Base-by-base conservation (phyloP, 192 early-diverging fungal genomes). In the Umbelopsis vinacea region DNA sequence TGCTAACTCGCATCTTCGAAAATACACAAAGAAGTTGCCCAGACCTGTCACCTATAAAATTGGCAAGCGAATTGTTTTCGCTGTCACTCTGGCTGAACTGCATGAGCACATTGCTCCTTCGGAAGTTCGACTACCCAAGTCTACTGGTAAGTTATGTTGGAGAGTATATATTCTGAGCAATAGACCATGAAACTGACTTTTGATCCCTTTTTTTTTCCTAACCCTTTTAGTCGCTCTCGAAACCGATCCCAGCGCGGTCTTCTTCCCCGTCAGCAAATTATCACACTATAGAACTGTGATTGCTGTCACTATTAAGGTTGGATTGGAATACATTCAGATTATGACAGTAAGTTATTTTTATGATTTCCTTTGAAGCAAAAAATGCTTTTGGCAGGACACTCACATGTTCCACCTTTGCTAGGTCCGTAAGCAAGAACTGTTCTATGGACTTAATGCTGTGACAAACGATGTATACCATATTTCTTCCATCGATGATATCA, bases 381-480 rank as follows among this genome's bases (percentile, higher is more conserved):
- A 9, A 12, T 38, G 40, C 33, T 23, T 29, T 3, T 2, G 29
- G 29, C 29, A 22, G 14, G n/a, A 7, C 12, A 14, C 23, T 66
- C 14, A 33, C 24, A 33, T 3, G 15, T 0, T 3, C 8, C 14
- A 12, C 21, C 12, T 3, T 26, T 46, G 15, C n/a, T 3, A 35
- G 48, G 43, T 52, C 22, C 68, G 74, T 43, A 80, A 76, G 23
- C 79, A 76, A 73, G 74, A 76, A 69, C 80, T 89, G 35, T 75
- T 96, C 29, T 83, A 87, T 72, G 92, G 90, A 12, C 77, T 91
- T 60, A 88, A 76, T 67, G 87, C 90, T 48, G 84, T 88, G 60
- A 86, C 93, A 66, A 95, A 96, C 71, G 96, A 98, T 71, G 90
- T 95, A 14, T 93, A 89, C 74, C 92, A 93, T 71, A 93, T 96